Evolutionary conservation across 345 rosid species (phyloP).

Genomic region (Microthlaspi erraticum): DNA sequence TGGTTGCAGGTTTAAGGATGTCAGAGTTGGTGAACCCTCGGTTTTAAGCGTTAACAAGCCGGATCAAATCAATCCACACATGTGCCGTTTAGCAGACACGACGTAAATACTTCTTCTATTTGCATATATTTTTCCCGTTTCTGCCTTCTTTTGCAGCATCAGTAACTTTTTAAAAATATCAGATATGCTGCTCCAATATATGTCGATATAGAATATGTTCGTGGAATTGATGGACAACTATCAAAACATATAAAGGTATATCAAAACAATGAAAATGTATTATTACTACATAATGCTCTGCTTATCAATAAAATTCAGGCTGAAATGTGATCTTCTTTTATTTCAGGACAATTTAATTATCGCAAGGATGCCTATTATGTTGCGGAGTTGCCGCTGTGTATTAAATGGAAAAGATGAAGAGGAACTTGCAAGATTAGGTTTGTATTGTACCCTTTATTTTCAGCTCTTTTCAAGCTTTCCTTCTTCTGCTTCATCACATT

Average conservation of each 20-base stretch:
- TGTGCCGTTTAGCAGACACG: slow-evolving; percentile 79
- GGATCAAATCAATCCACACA: slow-evolving; percentile 65
- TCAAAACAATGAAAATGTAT: slow-evolving; percentile 1
- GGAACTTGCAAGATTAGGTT: slow-evolving; percentile 91
- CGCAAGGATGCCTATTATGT: slow-evolving; percentile 93
- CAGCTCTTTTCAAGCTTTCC: background rate
- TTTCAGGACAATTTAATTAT: slow-evolving; percentile 67
- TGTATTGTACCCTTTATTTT: slow-evolving; percentile 39
- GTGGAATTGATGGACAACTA: slow-evolving; percentile 57
- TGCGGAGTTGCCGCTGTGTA: slow-evolving; percentile 79
- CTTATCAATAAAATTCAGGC: slow-evolving; percentile 12
- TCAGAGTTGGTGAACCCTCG: slow-evolving; percentile 73
- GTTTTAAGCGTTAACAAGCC: slow-evolving; percentile 40
- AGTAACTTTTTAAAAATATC: no score
- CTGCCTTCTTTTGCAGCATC: no score
- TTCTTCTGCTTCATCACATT: slow-evolving; percentile 7
- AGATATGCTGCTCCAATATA: slow-evolving; percentile 89
- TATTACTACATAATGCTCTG: slow-evolving; percentile 18
- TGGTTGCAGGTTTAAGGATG: slow-evolving; percentile 70
- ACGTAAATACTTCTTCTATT: slow-evolving; percentile 57
- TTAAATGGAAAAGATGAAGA: slow-evolving; percentile 84
- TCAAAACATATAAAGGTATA: slow-evolving; percentile 59
- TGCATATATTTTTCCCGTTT: slow-evolving; percentile 5
- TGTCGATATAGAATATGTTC: slow-evolving; percentile 73
- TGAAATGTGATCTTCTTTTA: slow-evolving; percentile 29